These are phyloP conservation scores for Geranium incanum DNA, from an alignment of 441 rosid genomes.

Conservation along the genomic window DNA sequence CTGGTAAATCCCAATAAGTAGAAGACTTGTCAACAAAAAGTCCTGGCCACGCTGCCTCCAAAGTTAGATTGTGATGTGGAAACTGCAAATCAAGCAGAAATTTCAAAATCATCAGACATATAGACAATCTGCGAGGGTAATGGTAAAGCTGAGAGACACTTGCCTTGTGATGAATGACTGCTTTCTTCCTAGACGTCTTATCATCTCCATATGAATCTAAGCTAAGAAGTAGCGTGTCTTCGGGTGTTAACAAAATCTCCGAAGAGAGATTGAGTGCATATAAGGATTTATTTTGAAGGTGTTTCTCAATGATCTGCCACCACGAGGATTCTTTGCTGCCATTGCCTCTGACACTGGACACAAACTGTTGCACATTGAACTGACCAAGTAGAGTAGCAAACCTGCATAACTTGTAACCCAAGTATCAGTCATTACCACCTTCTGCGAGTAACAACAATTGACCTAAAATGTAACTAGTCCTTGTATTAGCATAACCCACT, in stretches of 20 bases:
- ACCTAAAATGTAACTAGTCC: not conserved
- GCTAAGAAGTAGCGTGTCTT: conserved; percentile 53
- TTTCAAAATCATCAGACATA: not conserved
- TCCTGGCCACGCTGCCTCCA: conserved; percentile 73
- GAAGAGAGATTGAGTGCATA: conserved; percentile 71
- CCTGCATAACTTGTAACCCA: conserved; percentile 35
- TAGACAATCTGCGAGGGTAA: not conserved
- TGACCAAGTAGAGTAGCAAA: conserved; percentile 58
- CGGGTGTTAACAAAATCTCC: conserved; percentile 55
- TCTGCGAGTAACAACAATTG: not conserved
- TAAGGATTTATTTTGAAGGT: conserved; percentile 56
- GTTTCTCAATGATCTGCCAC: conserved; percentile 24
- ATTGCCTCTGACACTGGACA: conserved; percentile 35
- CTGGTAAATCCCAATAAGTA: conserved; percentile 84
- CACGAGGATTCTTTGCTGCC: conserved; percentile 32
- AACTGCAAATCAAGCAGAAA: conserved; percentile 39
- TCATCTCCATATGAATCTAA: not conserved
- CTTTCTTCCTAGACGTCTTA: not conserved
- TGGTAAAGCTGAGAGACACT: not conserved
- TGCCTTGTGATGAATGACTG: not conserved
- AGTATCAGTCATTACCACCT: conserved; percentile 16
- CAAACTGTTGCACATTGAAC: conserved; percentile 63
- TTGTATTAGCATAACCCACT: not conserved
- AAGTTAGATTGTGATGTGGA: conserved; percentile 52
- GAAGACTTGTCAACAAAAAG: conserved; percentile 57